phyloP scores from a whole-genome alignment of 2,329 filamentous ascomycete genomes.

The Xylaria sp. region DNA sequence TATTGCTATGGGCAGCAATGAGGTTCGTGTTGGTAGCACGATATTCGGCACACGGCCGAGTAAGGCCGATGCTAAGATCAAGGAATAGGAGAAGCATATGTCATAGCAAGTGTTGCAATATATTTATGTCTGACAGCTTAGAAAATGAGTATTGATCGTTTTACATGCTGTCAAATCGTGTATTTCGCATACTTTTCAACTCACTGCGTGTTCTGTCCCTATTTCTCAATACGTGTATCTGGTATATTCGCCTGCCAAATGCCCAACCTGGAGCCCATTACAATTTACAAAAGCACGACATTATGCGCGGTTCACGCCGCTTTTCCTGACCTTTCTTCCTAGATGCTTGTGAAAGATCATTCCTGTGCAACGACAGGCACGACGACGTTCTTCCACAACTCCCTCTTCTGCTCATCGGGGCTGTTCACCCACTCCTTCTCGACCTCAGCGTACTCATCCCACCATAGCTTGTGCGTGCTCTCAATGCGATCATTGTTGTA shows the following conservation, averaged over 20 bases:
- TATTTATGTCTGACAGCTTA: not conserved
- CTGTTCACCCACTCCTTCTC: constrained; percentile 30
- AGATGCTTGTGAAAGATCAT: constrained; percentile 10
- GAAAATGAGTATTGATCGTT: too few species aligned
- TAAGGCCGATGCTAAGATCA: constrained; percentile 72
- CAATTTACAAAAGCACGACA: not conserved
- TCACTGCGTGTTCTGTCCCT: too few species aligned
- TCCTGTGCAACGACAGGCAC: constrained; percentile 33
- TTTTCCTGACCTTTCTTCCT: too few species aligned
- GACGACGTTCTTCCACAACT: constrained; percentile 31
- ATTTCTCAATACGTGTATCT: too few species aligned
- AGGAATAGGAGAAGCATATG: constrained; percentile 12
- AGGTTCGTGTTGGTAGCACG: constrained; percentile 88
- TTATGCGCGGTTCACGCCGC: not conserved
- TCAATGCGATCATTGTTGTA: constrained; percentile 26
- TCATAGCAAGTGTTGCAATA: not conserved
- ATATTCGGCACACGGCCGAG: constrained; percentile 83
- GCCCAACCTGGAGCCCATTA: not conserved
- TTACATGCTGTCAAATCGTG: too few species aligned
- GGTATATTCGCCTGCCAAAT: too few species aligned
- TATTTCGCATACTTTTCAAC: too few species aligned
- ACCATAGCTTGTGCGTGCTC: constrained; percentile 33
- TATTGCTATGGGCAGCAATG: constrained; percentile 73
- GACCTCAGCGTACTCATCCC: constrained; percentile 28
- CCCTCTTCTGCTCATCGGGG: constrained; percentile 24